A percentile compares a stretch with the other conserved stretches of the same genome.
Evolutionary conservation across 805 yeast species (phyloP).

Genomic region (Novakomyces olei): DNA sequence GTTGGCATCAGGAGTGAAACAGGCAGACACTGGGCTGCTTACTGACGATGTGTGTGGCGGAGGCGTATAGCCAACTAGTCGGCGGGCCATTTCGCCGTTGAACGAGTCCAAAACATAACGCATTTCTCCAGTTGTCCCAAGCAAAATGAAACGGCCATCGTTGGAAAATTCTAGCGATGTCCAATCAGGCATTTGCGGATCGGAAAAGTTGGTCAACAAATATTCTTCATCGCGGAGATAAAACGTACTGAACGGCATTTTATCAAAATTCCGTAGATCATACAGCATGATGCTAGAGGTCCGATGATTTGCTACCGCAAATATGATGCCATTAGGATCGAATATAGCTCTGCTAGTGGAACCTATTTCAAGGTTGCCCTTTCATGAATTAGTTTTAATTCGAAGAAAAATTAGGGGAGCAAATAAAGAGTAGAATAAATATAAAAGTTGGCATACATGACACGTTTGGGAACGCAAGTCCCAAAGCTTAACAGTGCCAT

Average conservation of each 20-base stretch:
- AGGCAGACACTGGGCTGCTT: slow-evolving; percentile 28
- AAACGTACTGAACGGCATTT: slow-evolving; percentile 31
- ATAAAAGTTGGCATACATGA: too few relatives aligned
- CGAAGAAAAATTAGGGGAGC: too few relatives aligned
- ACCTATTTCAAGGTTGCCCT: slow-evolving; percentile 35
- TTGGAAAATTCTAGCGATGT: slow-evolving; percentile 52
- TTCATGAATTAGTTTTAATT: too few relatives aligned
- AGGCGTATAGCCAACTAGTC: slow-evolving; percentile 23
- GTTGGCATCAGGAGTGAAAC: slow-evolving; percentile 47
- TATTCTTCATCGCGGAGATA: slow-evolving; percentile 14
- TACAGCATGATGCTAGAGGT: slow-evolving; percentile 32
- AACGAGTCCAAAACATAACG: slow-evolving; percentile 54
- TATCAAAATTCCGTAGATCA: slow-evolving; percentile 35
- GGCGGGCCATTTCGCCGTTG: slow-evolving; percentile 29
- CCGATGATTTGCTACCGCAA: slow-evolving; percentile 38
- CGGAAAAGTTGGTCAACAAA: slow-evolving; percentile 2
- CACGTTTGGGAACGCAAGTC: too few relatives aligned
- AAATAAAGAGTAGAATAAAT: too few relatives aligned
- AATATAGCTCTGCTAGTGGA: slow-evolving; percentile 39
- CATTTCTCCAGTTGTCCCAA: slow-evolving; percentile 32
- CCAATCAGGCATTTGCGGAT: slow-evolving; percentile 19
- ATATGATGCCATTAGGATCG: slow-evolving; percentile 69
- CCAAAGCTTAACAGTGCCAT: slow-evolving; percentile 86
- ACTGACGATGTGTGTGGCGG: slow-evolving; percentile 14
- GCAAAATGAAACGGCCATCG: slow-evolving; percentile 40